A percentile compares a stretch with the other conserved stretches of the same genome.
Evolutionary conservation across 2,329 filamentous ascomycete genomes (phyloP).

Genomic region (Leptographium flavum): DNA sequence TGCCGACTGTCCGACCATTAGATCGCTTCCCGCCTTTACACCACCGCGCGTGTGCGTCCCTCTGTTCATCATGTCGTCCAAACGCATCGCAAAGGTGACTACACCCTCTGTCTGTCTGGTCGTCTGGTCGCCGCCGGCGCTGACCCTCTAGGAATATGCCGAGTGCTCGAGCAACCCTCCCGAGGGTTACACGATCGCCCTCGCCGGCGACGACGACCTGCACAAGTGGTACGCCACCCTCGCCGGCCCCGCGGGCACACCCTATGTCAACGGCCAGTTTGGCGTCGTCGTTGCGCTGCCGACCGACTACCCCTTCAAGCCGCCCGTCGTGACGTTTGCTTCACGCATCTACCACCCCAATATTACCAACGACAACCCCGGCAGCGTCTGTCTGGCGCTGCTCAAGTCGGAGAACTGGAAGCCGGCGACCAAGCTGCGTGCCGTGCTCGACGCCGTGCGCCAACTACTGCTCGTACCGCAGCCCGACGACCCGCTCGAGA

Average conservation of each 20-base stretch:
- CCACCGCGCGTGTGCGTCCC: constrained; percentile 12
- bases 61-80: constrained; percentile 22
- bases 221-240: constrained; percentile 38
- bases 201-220: constrained; percentile 32
- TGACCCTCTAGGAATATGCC: constrained; percentile 30
- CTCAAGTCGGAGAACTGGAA: constrained; percentile 87
- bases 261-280: constrained; percentile 56
- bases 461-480: constrained; percentile 67
- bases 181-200: constrained; percentile 29
- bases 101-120: background rate
- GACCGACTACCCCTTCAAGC: constrained; percentile 78
- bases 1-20: too few relatives aligned
- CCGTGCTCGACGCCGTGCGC: constrained; percentile 64
- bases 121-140: background rate
- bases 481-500: constrained; percentile 80
- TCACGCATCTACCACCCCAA: constrained; percentile 96
- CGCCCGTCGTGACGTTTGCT: constrained; percentile 62
- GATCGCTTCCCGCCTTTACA: background rate
- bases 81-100: constrained; percentile 10
- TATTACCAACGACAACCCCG: constrained; percentile 73
- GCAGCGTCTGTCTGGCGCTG: constrained; percentile 73
- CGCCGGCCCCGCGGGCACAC: constrained; percentile 26
- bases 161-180: constrained; percentile 35
- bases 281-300: constrained; percentile 60
- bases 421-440: constrained; percentile 61